A percentile compares a stretch with the other conserved stretches of the same genome.
phyloP scores from a whole-genome alignment of 805 yeast genomes.

The Pichia rugopelliculosa region DNA sequence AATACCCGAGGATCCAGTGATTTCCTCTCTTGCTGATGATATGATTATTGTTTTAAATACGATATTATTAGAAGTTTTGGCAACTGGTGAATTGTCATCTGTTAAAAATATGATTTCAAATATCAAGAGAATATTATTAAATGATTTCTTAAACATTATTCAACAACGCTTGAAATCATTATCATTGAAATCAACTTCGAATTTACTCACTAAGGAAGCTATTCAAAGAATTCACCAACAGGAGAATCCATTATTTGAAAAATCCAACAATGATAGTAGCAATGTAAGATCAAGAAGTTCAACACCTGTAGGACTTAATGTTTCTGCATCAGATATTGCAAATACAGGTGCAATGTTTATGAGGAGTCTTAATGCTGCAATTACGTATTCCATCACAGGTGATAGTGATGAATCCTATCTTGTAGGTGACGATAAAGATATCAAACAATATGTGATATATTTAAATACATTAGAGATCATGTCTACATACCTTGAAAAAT shows the following conservation, averaged over 20 bases:
- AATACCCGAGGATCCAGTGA: constrained; percentile 54
- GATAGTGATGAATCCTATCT: constrained; percentile 31
- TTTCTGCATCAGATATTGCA: constrained; percentile 25
- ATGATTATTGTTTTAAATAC: constrained; percentile 65
- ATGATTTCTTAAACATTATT: constrained; percentile 54
- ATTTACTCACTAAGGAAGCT: constrained; percentile 17
- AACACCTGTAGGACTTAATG: constrained; percentile 20
- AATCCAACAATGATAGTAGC: neutral
- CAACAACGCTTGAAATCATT: constrained; percentile 38
- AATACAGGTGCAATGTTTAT: constrained; percentile 28
- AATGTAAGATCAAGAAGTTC: constrained; percentile 10
- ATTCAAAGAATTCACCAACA: constrained; percentile 16
- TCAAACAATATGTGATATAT: constrained; percentile 56
- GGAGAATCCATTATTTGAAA: constrained; percentile 4
- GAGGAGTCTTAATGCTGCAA: constrained; percentile 33
- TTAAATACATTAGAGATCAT: constrained; percentile 68
- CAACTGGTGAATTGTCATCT: constrained; percentile 59
- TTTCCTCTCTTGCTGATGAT: constrained; percentile 84
- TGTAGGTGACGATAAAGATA: constrained; percentile 19
- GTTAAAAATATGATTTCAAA: constrained; percentile 49
- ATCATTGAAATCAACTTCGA: constrained; percentile 32
- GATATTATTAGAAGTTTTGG: constrained; percentile 55
- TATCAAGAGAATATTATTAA: constrained; percentile 52
- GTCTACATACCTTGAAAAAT: constrained; percentile 46
- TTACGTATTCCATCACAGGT: constrained; percentile 30